Evolutionary conservation across 1,284 basidiomycete genomes (phyloP).

Genomic region (Fomitopsis betulina): DNA sequence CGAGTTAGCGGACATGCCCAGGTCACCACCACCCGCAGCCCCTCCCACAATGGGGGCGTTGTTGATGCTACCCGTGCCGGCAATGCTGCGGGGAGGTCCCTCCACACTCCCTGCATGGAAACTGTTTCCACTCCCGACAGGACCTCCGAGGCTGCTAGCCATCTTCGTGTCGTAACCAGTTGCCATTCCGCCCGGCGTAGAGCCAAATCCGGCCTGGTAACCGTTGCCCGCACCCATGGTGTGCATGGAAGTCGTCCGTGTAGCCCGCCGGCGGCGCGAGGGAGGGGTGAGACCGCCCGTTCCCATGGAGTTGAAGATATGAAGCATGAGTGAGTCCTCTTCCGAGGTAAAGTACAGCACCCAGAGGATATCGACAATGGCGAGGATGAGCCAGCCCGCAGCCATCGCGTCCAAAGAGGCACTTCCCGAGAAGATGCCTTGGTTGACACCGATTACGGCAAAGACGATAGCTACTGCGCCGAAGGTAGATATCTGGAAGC

Average conservation of each 20-base stretch:
- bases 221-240: conserved; percentile 59
- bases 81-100: conserved; percentile 36
- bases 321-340: conserved; percentile 81
- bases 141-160: conserved; percentile 39
- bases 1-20: conserved; percentile 44
- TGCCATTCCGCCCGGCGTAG: conserved; percentile 38
- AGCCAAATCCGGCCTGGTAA: conserved; percentile 49
- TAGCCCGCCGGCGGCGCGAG: conserved; percentile 58
- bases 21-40: conserved; percentile 42
- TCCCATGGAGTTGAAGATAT: conserved; percentile 83
- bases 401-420: conserved; percentile 77
- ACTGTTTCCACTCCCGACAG: conserved; percentile 59
- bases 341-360: conserved; percentile 95
- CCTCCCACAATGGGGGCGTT: conserved; percentile 35
- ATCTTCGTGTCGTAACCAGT: conserved; percentile 59
- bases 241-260: conserved; percentile 53
- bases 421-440: conserved; percentile 49
- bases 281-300: conserved; percentile 84
- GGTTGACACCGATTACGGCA: conserved; percentile 73
- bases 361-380: conserved; percentile 92
- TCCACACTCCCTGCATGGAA: conserved; percentile 43
- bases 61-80: conserved; percentile 35
- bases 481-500: conserved; percentile 86
- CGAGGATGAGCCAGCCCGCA: conserved; percentile 91
- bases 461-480: conserved; percentile 87